Conservation (phyloP, 2,329 filamentous ascomycete genomes). For the Ophiostoma sp. region DNA sequence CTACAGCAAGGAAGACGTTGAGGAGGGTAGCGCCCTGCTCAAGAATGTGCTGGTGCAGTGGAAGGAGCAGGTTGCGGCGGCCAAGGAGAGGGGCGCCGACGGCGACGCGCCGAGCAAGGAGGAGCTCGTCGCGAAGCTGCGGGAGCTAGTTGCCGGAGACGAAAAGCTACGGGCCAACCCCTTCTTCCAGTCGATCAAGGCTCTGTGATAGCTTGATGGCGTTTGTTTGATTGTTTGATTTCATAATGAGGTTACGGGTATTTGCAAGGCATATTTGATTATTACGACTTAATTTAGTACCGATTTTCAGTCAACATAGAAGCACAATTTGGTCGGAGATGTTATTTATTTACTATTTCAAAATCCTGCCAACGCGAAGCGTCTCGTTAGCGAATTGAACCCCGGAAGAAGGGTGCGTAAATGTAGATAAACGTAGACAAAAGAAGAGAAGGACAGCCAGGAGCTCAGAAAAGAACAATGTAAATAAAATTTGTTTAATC, state of each 20-base stretch:
- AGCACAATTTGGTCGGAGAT: background rate
- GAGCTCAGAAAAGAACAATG: conserved; percentile 26
- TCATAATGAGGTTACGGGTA: conserved; percentile 1
- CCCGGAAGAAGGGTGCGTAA: background rate
- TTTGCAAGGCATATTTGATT: too few species aligned
- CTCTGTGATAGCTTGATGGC: conserved; percentile 37
- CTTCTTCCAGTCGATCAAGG: conserved; percentile 64
- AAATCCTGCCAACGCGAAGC: conserved; percentile 13
- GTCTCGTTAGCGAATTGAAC: conserved; percentile 2
- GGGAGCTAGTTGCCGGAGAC: conserved; percentile 70
- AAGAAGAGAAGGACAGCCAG: background rate
- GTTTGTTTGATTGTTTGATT: background rate
- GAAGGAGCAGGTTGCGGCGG: conserved; percentile 66
- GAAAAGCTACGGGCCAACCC: conserved; percentile 58
- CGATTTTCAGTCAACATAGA: background rate
- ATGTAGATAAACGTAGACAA: background rate
- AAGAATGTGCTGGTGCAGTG: conserved; percentile 79
- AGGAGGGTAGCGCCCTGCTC: conserved; percentile 76
- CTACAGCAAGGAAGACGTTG: conserved; percentile 79
- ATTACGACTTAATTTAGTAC: too few species aligned
- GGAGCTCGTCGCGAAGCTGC: conserved; percentile 73
- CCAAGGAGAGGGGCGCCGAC: conserved; percentile 5
- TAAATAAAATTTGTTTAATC: conserved; percentile 24
- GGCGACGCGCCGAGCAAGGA: conserved; percentile 57
- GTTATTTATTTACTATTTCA: conserved; percentile 11